Base-by-base conservation (phyloP, 768 basidiomycete genomes). In the Lactarius tabidus region DNA sequence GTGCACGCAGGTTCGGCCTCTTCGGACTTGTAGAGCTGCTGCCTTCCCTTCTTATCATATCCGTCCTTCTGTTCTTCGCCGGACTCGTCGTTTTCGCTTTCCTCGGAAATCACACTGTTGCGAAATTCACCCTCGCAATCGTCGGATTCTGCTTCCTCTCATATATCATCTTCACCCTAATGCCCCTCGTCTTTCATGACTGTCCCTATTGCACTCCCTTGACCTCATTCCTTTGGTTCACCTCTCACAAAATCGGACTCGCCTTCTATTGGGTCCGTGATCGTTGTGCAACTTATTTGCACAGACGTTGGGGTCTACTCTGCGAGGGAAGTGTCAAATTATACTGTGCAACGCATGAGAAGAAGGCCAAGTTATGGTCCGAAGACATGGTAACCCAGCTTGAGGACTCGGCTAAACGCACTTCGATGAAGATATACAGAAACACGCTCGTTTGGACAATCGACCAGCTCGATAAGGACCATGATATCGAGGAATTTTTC, bases 11-110 rank as follows among this genome's bases (percentile, higher is more conserved):
- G 48, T 83, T 79, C 64, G 70, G 71, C 7, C 75, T 83, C 71
- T 69, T 74, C 9, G 70, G 74, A 2, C 69, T 82, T 6, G 78
- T 81, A 6, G 76, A 78, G 39, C 64, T 73, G 20, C 79, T 83
- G 29, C 53, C 53, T 6, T 29, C 12, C 20, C 28, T 62, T 38
- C 20, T 62, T 14, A 52, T 55, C n/a, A 2, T 6, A 20, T 53
- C 52, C 0, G 20, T 55, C 8, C 0, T 39, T 4, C 28, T 62
- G 12, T 62, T 62, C 26, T 62, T 53, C 20, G 18, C 45, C 3
- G 61, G 53, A 2, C 61, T 62, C 6, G 12, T 62, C 53, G 51
- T 38, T 53, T 62, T 62, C 7, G 29, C 54, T 33, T 55, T 43
- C 28, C 28, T 20, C 53, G 41, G n/a, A 31, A 53, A 55, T 18